A percentile compares a stretch with the other conserved stretches of the same genome.
Conservation (phyloP, 2,329 filamentous ascomycete species). For the Bipolaris sorokiniana region DNA sequence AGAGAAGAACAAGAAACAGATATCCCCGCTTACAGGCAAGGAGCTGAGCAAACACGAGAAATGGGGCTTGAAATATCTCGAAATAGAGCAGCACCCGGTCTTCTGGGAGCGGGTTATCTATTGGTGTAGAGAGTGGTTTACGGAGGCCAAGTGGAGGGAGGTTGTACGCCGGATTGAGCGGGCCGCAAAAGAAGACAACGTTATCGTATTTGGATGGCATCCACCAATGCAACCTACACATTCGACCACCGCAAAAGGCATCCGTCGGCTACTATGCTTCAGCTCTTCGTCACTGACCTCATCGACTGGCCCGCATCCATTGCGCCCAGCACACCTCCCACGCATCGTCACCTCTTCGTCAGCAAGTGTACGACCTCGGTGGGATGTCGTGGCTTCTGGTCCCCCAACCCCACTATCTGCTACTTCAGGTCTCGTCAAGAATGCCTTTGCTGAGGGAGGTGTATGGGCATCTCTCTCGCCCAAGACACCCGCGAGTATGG, state of each 20-base stretch:
- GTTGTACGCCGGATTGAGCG: slow-evolving; percentile 3
- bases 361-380: slow-evolving; percentile 20
- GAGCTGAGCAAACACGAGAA: slow-evolving; percentile 20
- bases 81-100: slow-evolving; percentile 12
- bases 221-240: background rate
- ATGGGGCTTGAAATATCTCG: slow-evolving; percentile 21
- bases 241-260: background rate
- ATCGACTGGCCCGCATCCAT: slow-evolving; percentile 5
- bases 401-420: slow-evolving; percentile 24
- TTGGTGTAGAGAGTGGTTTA: slow-evolving; percentile 23
- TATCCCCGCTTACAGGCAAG: slow-evolving; percentile 1
- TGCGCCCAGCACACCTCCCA: slow-evolving; percentile 7
- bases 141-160: slow-evolving; percentile 17
- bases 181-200: slow-evolving; percentile 10
- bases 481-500: slow-evolving; percentile 3
- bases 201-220: slow-evolving; percentile 4
- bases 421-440: slow-evolving; percentile 13
- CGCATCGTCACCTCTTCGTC: slow-evolving; percentile 3
- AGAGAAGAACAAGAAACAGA: background rate
- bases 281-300: slow-evolving; percentile 11
- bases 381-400: slow-evolving; percentile 19
- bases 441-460: slow-evolving; percentile 27
- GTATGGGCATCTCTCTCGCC: slow-evolving; percentile 22
- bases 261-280: background rate
- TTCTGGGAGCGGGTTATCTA: slow-evolving; percentile 13